A percentile compares a stretch with the other conserved stretches of the same genome.
Evolutionary conservation across 73 alveolate species (phyloP).

Genomic region (Chromera velia): DNA sequence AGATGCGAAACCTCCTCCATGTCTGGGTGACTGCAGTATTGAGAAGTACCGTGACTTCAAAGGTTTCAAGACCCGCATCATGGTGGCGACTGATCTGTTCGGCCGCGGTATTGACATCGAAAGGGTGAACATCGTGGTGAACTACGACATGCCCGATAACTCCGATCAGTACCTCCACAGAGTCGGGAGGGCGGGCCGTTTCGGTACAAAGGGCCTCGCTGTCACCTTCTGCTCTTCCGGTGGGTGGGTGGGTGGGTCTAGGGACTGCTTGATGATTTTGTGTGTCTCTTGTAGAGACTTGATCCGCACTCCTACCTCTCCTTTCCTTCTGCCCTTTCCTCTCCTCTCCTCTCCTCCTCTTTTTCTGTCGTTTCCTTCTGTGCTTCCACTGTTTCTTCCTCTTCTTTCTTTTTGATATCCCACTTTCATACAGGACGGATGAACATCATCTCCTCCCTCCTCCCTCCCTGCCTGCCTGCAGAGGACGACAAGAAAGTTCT

Average conservation of each 20-base stretch:
- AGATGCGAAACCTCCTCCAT: neutral
- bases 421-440: no score
- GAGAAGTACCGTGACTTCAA: conserved; percentile 68
- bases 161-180: conserved; percentile 70
- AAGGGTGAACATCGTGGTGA: conserved; percentile 69
- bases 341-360: no score
- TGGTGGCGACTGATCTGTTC: conserved; percentile 82
- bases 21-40: conserved; percentile 43
- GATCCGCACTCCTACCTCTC: no score
- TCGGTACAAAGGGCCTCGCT: conserved; percentile 74
- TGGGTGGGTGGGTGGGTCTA: no score
- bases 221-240: conserved; percentile 62
- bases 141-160: conserved; percentile 70
- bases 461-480: no score
- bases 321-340: no score
- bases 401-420: no score
- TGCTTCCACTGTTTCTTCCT: no score
- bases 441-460: no score
- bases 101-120: conserved; percentile 86
- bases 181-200: conserved; percentile 83
- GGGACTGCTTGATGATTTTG: no score
- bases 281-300: no score
- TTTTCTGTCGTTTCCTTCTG: no score
- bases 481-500: conserved; percentile 63
- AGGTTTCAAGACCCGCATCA: conserved; percentile 63